These are phyloP conservation scores for Volvox carteri DNA, from an alignment of 163 green algal species.

Conservation along the genomic window DNA sequence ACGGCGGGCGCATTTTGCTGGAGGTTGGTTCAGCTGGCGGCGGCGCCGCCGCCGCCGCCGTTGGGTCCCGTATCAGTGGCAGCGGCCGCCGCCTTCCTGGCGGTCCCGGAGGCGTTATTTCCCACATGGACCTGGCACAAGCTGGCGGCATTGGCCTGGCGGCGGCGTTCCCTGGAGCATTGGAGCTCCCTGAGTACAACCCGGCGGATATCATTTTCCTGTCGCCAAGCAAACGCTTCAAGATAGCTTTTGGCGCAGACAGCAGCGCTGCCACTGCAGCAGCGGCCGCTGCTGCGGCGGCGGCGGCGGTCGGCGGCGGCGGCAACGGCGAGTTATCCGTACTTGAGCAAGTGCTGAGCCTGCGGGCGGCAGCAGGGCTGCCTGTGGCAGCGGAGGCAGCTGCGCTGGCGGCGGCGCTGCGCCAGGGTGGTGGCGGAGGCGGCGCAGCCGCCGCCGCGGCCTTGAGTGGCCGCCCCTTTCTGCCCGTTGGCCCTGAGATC, in stretches of 20 bases:
- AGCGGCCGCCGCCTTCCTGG: background rate
- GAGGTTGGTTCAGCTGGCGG: background rate
- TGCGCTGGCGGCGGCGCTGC: background rate
- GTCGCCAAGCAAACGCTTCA: slow-evolving; percentile 37
- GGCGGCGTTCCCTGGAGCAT: background rate
- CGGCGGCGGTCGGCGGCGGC: background rate
- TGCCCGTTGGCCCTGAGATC: background rate
- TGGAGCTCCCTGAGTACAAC: background rate
- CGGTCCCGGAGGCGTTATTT: background rate
- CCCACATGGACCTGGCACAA: background rate
- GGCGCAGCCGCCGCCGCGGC: background rate
- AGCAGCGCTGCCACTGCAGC: background rate
- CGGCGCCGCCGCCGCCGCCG: background rate
- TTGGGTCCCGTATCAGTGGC: background rate
- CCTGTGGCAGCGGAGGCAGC: background rate
- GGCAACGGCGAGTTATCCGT: background rate
- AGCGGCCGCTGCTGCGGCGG: background rate
- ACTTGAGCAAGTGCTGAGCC: background rate
- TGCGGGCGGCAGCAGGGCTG: background rate
- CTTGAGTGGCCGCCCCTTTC: slow-evolving; percentile 12
- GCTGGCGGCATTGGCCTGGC: background rate
- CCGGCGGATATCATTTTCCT: slow-evolving; percentile 5
- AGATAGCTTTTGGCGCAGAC: background rate
- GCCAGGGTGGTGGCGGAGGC: background rate
- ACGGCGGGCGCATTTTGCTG: background rate